These are phyloP conservation scores for Planoprotostelium fungivorum DNA, from an alignment of 78 protist species.

Conservation along the genomic window DNA sequence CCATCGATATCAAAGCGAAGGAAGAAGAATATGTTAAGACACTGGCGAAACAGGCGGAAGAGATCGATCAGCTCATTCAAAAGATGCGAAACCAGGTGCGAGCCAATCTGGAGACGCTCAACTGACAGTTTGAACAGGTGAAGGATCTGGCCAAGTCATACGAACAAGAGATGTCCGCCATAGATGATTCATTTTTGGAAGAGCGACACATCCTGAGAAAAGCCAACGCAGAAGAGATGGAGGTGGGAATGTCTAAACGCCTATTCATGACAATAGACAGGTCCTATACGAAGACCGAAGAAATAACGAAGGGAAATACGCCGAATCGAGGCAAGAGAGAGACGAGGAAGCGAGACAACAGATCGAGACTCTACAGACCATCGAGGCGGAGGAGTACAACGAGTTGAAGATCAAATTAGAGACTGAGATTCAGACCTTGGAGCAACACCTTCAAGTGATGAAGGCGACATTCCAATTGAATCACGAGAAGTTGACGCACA, in stretches of 20 bases:
- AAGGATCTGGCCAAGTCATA: background rate
- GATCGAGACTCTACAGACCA: constrained; percentile 36
- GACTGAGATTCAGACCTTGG: constrained; percentile 40
- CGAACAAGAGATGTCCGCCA: constrained; percentile 43
- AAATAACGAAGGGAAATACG: constrained; percentile 21
- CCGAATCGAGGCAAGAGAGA: constrained; percentile 10
- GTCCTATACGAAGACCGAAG: constrained; percentile 16
- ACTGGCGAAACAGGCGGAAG: constrained; percentile 53
- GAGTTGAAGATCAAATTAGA: constrained; percentile 52
- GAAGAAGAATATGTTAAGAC: constrained; percentile 69
- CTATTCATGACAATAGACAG: background rate
- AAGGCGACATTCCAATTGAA: constrained; percentile 52
- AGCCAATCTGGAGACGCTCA: constrained; percentile 8
- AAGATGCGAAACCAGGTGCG: constrained; percentile 1
- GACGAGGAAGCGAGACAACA: constrained; percentile 32
- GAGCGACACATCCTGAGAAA: constrained; percentile 53
- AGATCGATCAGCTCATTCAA: constrained; percentile 52
- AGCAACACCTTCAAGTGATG: constrained; percentile 65
- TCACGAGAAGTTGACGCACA: constrained; percentile 79
- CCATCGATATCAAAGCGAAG: constrained; percentile 35
- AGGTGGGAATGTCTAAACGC: background rate
- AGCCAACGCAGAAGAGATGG: constrained; percentile 10
- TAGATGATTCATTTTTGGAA: constrained; percentile 54
- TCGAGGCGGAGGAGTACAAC: constrained; percentile 61
- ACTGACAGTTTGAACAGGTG: no score